phyloP scores from a whole-genome alignment of 495 filamentous ascomycete species.

The Penicillium angulare region DNA sequence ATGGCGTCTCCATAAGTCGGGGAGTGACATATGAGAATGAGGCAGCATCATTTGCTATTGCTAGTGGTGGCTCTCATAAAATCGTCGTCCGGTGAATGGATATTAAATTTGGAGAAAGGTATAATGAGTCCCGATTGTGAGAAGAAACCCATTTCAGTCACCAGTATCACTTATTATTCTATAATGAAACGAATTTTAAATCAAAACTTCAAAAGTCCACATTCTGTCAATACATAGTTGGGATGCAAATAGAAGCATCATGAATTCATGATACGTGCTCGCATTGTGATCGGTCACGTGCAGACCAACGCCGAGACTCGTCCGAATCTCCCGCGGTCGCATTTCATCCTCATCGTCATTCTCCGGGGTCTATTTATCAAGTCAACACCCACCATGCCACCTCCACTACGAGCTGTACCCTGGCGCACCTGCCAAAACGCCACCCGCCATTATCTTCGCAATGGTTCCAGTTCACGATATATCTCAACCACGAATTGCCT shows the following conservation, averaged over 20 bases:
- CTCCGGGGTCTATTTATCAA: not conserved
- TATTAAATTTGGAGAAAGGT: not conserved
- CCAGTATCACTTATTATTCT: too few species aligned
- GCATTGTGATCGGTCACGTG: not conserved
- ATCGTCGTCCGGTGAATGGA: constrained; percentile 19
- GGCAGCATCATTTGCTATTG: constrained; percentile 19
- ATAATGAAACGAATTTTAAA: too few species aligned
- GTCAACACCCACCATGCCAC: constrained; percentile 19
- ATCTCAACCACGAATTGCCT: constrained; percentile 28
- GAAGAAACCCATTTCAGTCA: too few species aligned
- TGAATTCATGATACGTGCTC: too few species aligned
- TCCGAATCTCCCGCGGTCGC: too few species aligned
- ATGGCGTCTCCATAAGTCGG: constrained; percentile 24
- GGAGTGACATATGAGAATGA: constrained; percentile 18
- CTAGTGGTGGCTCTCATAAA: constrained; percentile 28
- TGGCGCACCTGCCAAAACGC: constrained; percentile 38
- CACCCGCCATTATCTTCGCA: constrained; percentile 22
- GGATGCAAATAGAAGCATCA: not conserved
- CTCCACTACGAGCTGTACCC: constrained; percentile 24
- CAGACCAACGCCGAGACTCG: not conserved
- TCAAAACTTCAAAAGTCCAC: too few species aligned
- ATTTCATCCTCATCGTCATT: too few species aligned
- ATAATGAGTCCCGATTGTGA: too few species aligned
- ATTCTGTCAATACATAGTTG: too few species aligned
- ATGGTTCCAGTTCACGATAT: constrained; percentile 14